Conservation (phyloP, 1,139 yeast genomes). For the Blastobotrys serpentis region DNA sequence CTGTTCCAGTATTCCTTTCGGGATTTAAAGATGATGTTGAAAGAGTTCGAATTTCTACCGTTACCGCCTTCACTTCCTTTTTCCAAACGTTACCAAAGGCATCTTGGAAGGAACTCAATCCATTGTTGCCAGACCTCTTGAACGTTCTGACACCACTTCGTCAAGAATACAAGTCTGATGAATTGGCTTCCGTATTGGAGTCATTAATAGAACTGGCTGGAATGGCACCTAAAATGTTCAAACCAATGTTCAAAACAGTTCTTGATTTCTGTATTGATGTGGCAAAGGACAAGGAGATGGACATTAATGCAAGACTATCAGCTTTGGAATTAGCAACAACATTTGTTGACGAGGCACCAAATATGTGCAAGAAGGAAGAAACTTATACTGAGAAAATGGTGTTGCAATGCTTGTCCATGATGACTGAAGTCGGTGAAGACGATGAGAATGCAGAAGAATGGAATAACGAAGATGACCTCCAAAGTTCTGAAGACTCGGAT, state of each 20-base stretch:
- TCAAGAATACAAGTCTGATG: constrained; percentile 72
- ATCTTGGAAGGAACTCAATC: constrained; percentile 73
- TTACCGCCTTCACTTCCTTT: constrained; percentile 87
- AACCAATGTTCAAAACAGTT: constrained; percentile 82
- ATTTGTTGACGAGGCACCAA: constrained; percentile 90
- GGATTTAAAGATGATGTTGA: constrained; percentile 81
- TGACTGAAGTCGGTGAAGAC: constrained; percentile 89
- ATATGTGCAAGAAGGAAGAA: constrained; percentile 85
- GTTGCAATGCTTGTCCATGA: constrained; percentile 71
- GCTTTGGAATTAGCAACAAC: constrained; percentile 86
- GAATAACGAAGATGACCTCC: constrained; percentile 77
- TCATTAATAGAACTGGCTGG: constrained; percentile 86
- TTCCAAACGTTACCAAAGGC: constrained; percentile 78
- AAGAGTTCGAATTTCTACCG: constrained; percentile 86
- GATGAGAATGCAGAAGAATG: constrained; percentile 83
- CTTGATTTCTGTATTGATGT: constrained; percentile 82
- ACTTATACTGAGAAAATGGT: constrained; percentile 72
- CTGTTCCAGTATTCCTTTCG: constrained; percentile 66
- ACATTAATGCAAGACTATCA: constrained; percentile 73
- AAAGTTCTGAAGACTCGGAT: constrained; percentile 81
- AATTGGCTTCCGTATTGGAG: constrained; percentile 85
- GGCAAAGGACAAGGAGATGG: constrained; percentile 77
- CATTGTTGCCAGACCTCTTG: constrained; percentile 76
- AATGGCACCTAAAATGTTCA: constrained; percentile 91
- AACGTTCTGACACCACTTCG: constrained; percentile 85